phyloP scores from a whole-genome alignment of 192 early-diverging fungal genomes.

The Linnemannia schmuckeri region DNA sequence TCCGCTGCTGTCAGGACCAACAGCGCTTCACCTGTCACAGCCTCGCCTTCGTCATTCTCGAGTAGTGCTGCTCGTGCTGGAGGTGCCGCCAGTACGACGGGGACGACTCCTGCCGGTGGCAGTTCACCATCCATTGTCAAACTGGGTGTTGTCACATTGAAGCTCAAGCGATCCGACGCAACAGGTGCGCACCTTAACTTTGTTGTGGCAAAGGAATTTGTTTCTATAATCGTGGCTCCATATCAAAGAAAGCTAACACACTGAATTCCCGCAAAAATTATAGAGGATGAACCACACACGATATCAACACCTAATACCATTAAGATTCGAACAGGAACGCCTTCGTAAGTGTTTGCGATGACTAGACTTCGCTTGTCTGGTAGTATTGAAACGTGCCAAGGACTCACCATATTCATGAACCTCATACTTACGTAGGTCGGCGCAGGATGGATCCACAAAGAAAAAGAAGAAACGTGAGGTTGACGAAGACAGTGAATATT shows the following conservation, averaged over 20 bases:
- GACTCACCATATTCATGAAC: neutral
- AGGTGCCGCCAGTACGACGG: slow-evolving; percentile 4
- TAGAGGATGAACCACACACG: slow-evolving; percentile 39
- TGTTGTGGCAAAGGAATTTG: neutral
- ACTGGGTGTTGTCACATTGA: slow-evolving; percentile 43
- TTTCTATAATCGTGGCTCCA: neutral
- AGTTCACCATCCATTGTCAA: slow-evolving; percentile 24
- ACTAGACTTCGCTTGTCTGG: neutral
- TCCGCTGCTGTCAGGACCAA: neutral
- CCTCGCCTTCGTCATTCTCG: slow-evolving; percentile 45
- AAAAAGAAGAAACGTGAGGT: slow-evolving; percentile 49
- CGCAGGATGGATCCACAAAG: slow-evolving; percentile 37
- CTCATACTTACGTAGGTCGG: neutral
- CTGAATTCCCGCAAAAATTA: slow-evolving; percentile 16
- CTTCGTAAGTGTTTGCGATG: slow-evolving; percentile 27
- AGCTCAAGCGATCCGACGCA: slow-evolving; percentile 51
- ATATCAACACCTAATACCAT: slow-evolving; percentile 34
- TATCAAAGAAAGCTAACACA: neutral
- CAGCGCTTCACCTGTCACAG: slow-evolving; percentile 35
- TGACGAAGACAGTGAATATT: slow-evolving; percentile 55
- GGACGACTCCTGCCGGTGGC: neutral
- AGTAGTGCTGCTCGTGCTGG: slow-evolving; percentile 10
- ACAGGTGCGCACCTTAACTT: slow-evolving; percentile 4
- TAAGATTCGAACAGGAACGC: slow-evolving; percentile 46
- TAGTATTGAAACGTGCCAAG: neutral